Evolutionary conservation across 2,329 filamentous ascomycete species (phyloP), one percentile per base, ranked within the genome.

Genomic region (Ceratocystis lukuohia): DNA sequence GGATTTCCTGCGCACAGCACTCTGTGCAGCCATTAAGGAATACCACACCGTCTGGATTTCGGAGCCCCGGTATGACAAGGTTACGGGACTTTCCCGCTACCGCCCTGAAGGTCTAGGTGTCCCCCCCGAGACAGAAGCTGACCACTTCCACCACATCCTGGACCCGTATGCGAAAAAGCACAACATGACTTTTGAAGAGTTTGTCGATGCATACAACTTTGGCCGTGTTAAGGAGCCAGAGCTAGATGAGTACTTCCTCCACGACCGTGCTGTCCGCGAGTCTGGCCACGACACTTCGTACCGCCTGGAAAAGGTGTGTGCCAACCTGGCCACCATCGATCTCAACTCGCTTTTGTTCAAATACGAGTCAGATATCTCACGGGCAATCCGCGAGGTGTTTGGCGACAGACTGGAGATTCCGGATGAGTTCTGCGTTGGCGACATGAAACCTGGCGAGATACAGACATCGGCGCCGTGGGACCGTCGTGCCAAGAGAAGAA

Each of bases 211-310:
- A 0, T 99, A 99, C 80, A 97, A 97, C 75, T 75, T 85, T 69
- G 84, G 87, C 22, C 75, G 84, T 64, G 82, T 99, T 30, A 75
- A 80, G 61, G 93, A 97, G 77, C 91, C 92, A 0, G 90, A 96
- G 69, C 80, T 99, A 15, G 94, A 99, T 72, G 86, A 92, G 61
- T 99, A 97, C 77, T 97, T 97, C 77, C 78, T 96, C 73, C 94
- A 99, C 74, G 94, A 99, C 74, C 88, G 94, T 68, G 92, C 93
- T 1, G 92, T 97, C 44, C 88, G 94, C 70, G 94, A 99, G 76
- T 96, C 93, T 20, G 94, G 94, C 12, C 94, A 99, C 75, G 94
- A 99, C 74, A 99, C 94, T 1, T 89, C 89, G 17, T 97, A 97
- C 76, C 89, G 94, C 20, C 81, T 99, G 22, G 94, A 97, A 76